phyloP scores from a whole-genome alignment of 768 basidiomycete species.

The Mycena pura region DNA sequence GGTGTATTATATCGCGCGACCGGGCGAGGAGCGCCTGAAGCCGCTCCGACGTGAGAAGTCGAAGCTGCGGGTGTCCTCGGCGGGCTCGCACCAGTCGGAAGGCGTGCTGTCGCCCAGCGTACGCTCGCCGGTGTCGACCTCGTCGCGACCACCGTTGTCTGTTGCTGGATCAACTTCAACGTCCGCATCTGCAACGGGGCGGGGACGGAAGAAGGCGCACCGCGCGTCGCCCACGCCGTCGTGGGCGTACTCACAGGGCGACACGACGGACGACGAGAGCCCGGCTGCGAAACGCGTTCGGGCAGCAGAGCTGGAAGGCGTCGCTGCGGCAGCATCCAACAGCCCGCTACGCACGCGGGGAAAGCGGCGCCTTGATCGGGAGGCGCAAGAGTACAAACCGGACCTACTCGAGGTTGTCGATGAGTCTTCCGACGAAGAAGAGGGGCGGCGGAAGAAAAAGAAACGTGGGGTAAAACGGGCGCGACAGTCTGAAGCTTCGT shows the following conservation, averaged over 20 bases:
- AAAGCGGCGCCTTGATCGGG: slow-evolving; percentile 40
- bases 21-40: slow-evolving; percentile 44
- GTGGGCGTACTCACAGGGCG: slow-evolving; percentile 17
- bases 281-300: slow-evolving; percentile 35
- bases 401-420: slow-evolving; percentile 32
- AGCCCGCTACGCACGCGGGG: slow-evolving; percentile 27
- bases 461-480: slow-evolving; percentile 45
- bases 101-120: slow-evolving; percentile 14
- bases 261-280: slow-evolving; percentile 31
- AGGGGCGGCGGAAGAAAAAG: slow-evolving; percentile 17
- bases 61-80: slow-evolving; percentile 17
- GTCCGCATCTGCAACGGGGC: slow-evolving; percentile 27
- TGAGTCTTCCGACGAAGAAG: slow-evolving; percentile 36
- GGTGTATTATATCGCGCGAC: slow-evolving; percentile 64
- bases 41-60: slow-evolving; percentile 18
- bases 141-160: slow-evolving; percentile 34
- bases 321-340: slow-evolving; percentile 24
- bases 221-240: slow-evolving; percentile 20
- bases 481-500: slow-evolving; percentile 37
- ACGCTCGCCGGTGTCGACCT: slow-evolving; percentile 27
- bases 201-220: slow-evolving; percentile 10
- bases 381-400: slow-evolving; percentile 47
- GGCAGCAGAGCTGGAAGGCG: slow-evolving; percentile 33
- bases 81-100: slow-evolving; percentile 16
- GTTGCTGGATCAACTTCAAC: slow-evolving; percentile 39